These are phyloP conservation scores for Fusarium multiceps DNA, from an alignment of 2,329 filamentous ascomycete genomes.

Conservation along the genomic window DNA sequence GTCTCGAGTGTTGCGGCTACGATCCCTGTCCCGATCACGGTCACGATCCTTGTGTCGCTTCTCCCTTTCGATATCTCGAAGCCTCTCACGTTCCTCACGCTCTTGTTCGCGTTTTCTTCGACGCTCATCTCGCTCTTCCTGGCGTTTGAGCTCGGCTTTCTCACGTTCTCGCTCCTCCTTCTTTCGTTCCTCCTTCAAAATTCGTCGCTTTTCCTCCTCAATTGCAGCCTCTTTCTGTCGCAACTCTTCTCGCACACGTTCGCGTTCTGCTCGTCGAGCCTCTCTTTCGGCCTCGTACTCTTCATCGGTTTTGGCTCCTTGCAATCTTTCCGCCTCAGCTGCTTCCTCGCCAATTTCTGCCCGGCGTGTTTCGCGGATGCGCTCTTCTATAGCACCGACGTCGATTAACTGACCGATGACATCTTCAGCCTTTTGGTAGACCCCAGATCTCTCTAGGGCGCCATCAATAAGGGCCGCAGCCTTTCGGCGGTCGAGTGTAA, in stretches of 20 bases:
- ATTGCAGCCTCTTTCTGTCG: slow-evolving; percentile 68
- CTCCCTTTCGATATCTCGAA: slow-evolving; percentile 56
- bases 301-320: slow-evolving; percentile 78
- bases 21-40: slow-evolving; percentile 51
- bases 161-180: slow-evolving; percentile 61
- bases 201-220: slow-evolving; percentile 70
- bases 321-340: slow-evolving; percentile 71
- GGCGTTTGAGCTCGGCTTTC: slow-evolving; percentile 61
- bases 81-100: slow-evolving; percentile 65
- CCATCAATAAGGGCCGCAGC: slow-evolving; percentile 82
- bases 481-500: slow-evolving; percentile 79
- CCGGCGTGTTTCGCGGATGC: slow-evolving; percentile 74
- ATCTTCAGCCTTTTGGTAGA: slow-evolving; percentile 77
- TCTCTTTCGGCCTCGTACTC: slow-evolving; percentile 77
- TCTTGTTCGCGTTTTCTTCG: slow-evolving; percentile 64
- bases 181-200: slow-evolving; percentile 67
- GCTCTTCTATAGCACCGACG: slow-evolving; percentile 72
- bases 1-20: slow-evolving; percentile 45
- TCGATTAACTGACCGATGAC: slow-evolving; percentile 77
- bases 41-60: slow-evolving; percentile 55
- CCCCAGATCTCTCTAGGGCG: slow-evolving; percentile 78
- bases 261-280: slow-evolving; percentile 68
- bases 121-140: slow-evolving; percentile 63
- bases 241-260: slow-evolving; percentile 70
- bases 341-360: slow-evolving; percentile 76